phyloP scores from a whole-genome alignment of 225 moss, liverwort and hornwort species.

The Marchantia polymorpha region DNA sequence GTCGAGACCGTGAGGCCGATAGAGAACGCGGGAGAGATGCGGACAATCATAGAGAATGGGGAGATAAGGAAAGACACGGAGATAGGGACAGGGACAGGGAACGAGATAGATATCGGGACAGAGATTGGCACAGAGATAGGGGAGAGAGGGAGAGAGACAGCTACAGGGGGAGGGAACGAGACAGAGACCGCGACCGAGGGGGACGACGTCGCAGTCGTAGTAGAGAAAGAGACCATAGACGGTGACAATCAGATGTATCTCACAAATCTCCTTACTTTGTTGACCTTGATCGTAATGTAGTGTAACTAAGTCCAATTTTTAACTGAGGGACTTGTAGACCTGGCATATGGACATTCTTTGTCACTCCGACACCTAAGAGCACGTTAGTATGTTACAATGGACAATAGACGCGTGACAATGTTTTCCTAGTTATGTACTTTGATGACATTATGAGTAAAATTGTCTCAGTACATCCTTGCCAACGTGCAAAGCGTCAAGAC shows the following conservation, averaged over 20 bases:
- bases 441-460: background rate
- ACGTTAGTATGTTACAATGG: background rate
- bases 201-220: constrained; percentile 36
- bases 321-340: constrained; percentile 18
- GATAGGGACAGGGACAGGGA: constrained; percentile 45
- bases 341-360: constrained; percentile 21
- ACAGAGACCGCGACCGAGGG: constrained; percentile 53
- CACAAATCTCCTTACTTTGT: background rate
- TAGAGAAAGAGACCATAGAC: constrained; percentile 57
- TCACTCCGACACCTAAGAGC: constrained; percentile 1
- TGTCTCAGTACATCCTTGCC: background rate
- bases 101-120: constrained; percentile 52
- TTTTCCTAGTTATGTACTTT: constrained; percentile 5
- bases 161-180: constrained; percentile 57
- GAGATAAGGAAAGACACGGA: constrained; percentile 42
- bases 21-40: constrained; percentile 51
- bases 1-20: constrained; percentile 60
- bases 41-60: constrained; percentile 50
- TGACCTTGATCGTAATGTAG: constrained; percentile 11
- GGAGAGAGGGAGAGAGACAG: constrained; percentile 53
- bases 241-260: constrained; percentile 18
- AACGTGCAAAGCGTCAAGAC: background rate
- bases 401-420: background rate
- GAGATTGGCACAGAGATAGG: constrained; percentile 56
- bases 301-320: constrained; percentile 17